These are phyloP conservation scores for Aureobasidium sp. DNA, from an alignment of 2,329 filamentous ascomycete species.

Conservation along the genomic window DNA sequence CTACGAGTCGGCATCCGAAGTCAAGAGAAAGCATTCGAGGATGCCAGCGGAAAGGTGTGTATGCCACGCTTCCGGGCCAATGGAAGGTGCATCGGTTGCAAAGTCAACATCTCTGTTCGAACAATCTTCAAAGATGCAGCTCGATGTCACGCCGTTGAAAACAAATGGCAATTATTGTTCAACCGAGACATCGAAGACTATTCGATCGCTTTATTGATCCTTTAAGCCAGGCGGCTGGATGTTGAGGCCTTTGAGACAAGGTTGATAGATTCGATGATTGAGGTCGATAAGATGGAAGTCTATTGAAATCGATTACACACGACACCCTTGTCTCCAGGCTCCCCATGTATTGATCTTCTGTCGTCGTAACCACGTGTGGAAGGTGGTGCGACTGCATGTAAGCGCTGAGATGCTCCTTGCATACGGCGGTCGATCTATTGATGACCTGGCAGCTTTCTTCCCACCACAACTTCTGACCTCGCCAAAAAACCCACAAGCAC, in stretches of 20 bases:
- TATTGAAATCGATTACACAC: neutral
- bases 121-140: neutral
- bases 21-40: neutral
- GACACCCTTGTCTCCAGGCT: neutral
- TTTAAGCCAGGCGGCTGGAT: neutral
- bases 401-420: slow-evolving; percentile 7
- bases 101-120: neutral
- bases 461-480: slow-evolving; percentile 2
- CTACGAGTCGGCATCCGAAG: neutral
- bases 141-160: neutral
- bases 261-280: neutral
- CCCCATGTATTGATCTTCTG: neutral
- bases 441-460: neutral
- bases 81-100: neutral
- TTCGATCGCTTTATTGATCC: slow-evolving; percentile 8
- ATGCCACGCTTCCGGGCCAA: neutral
- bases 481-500: neutral
- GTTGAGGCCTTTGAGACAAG: neutral
- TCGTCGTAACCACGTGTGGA: slow-evolving; percentile 8
- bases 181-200: slow-evolving; percentile 1
- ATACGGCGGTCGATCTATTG: neutral
- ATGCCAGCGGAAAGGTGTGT: neutral
- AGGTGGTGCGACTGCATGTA: slow-evolving; percentile 13
- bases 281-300: neutral
- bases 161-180: neutral